These are phyloP conservation scores for Anthracocystis panici-leucophaei DNA, from an alignment of 1,284 basidiomycete genomes.

Conservation along the genomic window DNA sequence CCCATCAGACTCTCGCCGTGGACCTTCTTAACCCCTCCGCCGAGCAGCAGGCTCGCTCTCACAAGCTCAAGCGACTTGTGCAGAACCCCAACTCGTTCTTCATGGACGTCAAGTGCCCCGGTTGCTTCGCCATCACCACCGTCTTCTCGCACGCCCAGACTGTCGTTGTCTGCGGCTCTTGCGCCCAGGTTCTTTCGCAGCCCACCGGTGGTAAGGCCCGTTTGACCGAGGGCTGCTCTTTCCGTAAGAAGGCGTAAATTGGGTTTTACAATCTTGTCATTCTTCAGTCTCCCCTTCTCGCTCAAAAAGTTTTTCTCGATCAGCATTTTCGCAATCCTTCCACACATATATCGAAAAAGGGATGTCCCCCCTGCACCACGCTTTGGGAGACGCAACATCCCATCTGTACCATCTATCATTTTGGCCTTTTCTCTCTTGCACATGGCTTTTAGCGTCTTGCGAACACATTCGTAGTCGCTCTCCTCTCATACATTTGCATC, in stretches of 20 bases:
- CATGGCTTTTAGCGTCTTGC: not conserved
- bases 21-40: constrained; percentile 97
- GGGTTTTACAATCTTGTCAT: constrained; percentile 2
- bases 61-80: constrained; percentile 99
- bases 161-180: constrained; percentile 90
- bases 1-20: constrained; percentile 88
- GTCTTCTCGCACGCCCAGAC: constrained; percentile 96
- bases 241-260: constrained; percentile 65
- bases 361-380: constrained; percentile 1
- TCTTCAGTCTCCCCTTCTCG: not conserved
- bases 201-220: constrained; percentile 99
- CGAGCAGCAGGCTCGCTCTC: constrained; percentile 77
- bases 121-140: constrained; percentile 93
- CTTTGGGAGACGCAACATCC: constrained; percentile 5
- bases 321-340: constrained; percentile 14
- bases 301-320: constrained; percentile 14
- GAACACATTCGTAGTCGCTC: constrained; percentile 8
- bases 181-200: constrained; percentile 95
- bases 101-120: constrained; percentile 99
- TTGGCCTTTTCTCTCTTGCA: constrained; percentile 1
- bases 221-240: constrained; percentile 82
- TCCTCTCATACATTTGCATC: constrained; percentile 5
- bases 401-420: constrained; percentile 37
- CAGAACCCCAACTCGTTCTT: constrained; percentile 85
- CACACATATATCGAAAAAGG: constrained; percentile 14